Percentiles rank a stretch among this genome's conserved stretches.
phyloP scores from a whole-genome alignment of 306 rosid species.

The Begonia peltatifolia region DNA sequence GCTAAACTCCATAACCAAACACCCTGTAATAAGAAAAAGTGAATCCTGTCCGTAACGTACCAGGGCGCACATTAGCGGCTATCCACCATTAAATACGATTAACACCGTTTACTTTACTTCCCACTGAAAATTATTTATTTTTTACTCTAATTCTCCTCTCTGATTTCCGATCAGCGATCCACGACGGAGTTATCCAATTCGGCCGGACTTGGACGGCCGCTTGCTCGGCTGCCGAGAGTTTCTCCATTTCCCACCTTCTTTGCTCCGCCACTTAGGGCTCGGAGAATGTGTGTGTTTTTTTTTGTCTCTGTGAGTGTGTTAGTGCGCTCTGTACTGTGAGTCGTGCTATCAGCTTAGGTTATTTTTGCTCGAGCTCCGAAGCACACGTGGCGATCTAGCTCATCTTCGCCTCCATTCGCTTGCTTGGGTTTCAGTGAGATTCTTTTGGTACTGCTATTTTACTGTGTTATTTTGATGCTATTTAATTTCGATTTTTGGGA shows the following conservation, averaged over 20 bases:
- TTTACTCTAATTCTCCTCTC: not conserved
- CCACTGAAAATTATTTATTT: constrained; percentile 1
- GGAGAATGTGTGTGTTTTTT: not conserved
- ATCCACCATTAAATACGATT: not conserved
- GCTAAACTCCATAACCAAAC: too few species aligned
- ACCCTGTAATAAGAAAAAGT: too few species aligned
- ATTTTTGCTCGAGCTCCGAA: constrained; percentile 43
- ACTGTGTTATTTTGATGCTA: not conserved
- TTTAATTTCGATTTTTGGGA: not conserved
- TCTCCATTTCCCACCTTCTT: constrained; percentile 5
- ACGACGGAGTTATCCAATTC: constrained; percentile 31
- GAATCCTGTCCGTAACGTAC: too few species aligned
- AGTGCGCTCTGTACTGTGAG: constrained; percentile 36
- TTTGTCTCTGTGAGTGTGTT: constrained; percentile 12
- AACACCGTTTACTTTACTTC: constrained; percentile 3
- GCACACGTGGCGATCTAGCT: constrained; percentile 82
- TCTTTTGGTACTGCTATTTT: not conserved
- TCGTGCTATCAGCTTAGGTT: constrained; percentile 28
- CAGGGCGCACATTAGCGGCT: too few species aligned
- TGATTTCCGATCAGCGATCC: constrained; percentile 31
- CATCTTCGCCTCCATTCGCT: constrained; percentile 32
- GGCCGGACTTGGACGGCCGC: constrained; percentile 11
- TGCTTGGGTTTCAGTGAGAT: constrained; percentile 52
- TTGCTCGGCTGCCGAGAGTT: not conserved
- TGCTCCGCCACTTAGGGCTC: constrained; percentile 8